These are phyloP conservation scores for Neofusicoccum laricinum DNA, from an alignment of 2,329 filamentous ascomycete species.

Conservation along the genomic window DNA sequence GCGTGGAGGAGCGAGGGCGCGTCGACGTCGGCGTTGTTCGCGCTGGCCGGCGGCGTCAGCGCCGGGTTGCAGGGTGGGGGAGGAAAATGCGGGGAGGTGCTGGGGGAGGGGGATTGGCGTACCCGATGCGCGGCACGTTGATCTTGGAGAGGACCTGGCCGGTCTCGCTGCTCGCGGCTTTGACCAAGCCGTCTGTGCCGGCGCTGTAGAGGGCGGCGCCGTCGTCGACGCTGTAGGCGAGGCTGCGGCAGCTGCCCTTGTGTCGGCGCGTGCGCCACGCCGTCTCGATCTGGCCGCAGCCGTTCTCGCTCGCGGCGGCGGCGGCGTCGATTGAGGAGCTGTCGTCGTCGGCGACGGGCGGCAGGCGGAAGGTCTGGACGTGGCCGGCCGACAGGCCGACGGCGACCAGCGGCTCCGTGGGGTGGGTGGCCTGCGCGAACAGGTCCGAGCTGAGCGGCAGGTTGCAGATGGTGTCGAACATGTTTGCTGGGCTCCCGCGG, in stretches of 20 bases:
- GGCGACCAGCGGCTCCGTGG: constrained; percentile 76
- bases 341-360: constrained; percentile 55
- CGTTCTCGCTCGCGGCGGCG: constrained; percentile 51
- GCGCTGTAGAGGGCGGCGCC: constrained; percentile 64
- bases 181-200: constrained; percentile 63
- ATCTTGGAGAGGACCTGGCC: constrained; percentile 78
- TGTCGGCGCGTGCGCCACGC: constrained; percentile 85
- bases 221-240: constrained; percentile 80
- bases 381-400: constrained; percentile 83
- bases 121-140: constrained; percentile 59
- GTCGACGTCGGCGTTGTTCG: constrained; percentile 52
- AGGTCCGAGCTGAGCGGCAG: constrained; percentile 82
- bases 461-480: constrained; percentile 91
- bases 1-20: constrained; percentile 77
- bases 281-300: constrained; percentile 74
- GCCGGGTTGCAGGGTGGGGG: too few species aligned
- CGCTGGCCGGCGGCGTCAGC: constrained; percentile 1
- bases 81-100: too few species aligned
- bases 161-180: constrained; percentile 57
- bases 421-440: constrained; percentile 85
- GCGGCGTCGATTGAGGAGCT: constrained; percentile 44
- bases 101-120: constrained; percentile 19
- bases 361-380: constrained; percentile 78
- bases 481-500: constrained; percentile 32
- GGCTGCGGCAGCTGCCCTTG: constrained; percentile 85